These are phyloP conservation scores for Vaccinium myrtillus DNA, from an alignment of 148 eudicot species.

Conservation along the genomic window DNA sequence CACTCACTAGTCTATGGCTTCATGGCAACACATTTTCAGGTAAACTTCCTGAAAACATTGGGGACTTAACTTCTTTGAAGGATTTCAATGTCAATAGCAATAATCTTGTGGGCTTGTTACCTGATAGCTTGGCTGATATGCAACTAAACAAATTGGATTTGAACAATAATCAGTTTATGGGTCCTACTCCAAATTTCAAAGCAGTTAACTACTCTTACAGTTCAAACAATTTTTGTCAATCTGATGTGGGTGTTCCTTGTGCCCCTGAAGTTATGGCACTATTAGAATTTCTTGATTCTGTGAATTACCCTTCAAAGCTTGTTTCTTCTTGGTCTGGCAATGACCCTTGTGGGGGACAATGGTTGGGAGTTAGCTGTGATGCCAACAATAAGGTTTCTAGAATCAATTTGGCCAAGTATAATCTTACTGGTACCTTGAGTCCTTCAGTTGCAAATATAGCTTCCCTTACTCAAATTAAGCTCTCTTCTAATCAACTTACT, in stretches of 20 bases:
- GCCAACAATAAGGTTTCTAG: slow-evolving; percentile 44
- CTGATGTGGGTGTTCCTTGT: slow-evolving; percentile 56
- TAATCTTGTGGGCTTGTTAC: slow-evolving; percentile 76
- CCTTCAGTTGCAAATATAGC: slow-evolving; percentile 62
- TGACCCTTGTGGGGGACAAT: slow-evolving; percentile 62
- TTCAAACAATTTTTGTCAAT: slow-evolving; percentile 73
- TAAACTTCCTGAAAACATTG: slow-evolving; percentile 59
- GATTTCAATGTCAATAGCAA: slow-evolving; percentile 76
- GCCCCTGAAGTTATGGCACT: slow-evolving; percentile 74
- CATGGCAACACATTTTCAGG: slow-evolving; percentile 92
- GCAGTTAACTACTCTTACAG: slow-evolving; percentile 48
- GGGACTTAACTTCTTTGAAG: slow-evolving; percentile 50
- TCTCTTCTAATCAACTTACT: slow-evolving; percentile 59
- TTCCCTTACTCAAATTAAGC: slow-evolving; percentile 52
- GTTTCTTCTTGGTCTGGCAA: slow-evolving; percentile 80
- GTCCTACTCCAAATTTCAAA: slow-evolving; percentile 74
- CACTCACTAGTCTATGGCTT: slow-evolving; percentile 84
- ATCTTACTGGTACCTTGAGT: slow-evolving; percentile 75
- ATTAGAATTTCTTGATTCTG: slow-evolving; percentile 63
- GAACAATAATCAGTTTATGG: slow-evolving; percentile 90
- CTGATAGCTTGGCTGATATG: slow-evolving; percentile 67
- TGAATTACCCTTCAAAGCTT: slow-evolving; percentile 70
- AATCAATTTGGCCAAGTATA: slow-evolving; percentile 61
- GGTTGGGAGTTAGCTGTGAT: slow-evolving; percentile 83
- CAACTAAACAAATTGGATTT: slow-evolving; percentile 57